Conservation (phyloP, 495 filamentous ascomycete species). For the Pseudevernia furfuracea region DNA sequence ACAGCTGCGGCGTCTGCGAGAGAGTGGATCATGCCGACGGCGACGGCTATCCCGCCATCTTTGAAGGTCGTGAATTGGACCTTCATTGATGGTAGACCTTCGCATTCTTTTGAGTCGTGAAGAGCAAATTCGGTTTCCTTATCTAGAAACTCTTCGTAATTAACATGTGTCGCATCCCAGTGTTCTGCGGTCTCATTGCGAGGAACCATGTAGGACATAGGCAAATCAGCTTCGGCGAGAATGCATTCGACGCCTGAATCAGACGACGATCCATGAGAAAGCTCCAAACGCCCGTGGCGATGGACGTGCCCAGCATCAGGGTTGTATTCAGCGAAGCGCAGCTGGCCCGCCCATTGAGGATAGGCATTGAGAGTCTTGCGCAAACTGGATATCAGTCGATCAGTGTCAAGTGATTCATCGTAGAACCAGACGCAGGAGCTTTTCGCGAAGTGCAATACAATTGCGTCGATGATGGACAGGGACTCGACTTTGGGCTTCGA, state of each 20-base stretch:
- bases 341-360: slow-evolving; percentile 31
- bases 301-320: slow-evolving; percentile 7
- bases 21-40: slow-evolving; percentile 39
- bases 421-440: slow-evolving; percentile 1
- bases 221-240: background rate
- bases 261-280: background rate
- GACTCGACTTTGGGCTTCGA: background rate
- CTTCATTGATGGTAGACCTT: slow-evolving; percentile 31
- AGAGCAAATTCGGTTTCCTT: background rate
- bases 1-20: slow-evolving; percentile 43
- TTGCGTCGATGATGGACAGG: background rate
- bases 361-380: slow-evolving; percentile 29
- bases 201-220: background rate
- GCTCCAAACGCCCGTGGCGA: slow-evolving; percentile 2
- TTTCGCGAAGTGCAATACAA: background rate
- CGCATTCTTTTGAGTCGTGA: slow-evolving; percentile 17
- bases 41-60: slow-evolving; percentile 38
- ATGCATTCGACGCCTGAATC: slow-evolving; percentile 8
- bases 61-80: slow-evolving; percentile 37
- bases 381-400: slow-evolving; percentile 13
- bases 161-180: background rate
- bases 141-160: background rate
- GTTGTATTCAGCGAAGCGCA: slow-evolving; percentile 24
- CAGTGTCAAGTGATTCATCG: background rate
- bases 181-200: too few relatives aligned